Base-by-base conservation (phyloP, 805 yeast genomes). In the Candida stauntonica region DNA sequence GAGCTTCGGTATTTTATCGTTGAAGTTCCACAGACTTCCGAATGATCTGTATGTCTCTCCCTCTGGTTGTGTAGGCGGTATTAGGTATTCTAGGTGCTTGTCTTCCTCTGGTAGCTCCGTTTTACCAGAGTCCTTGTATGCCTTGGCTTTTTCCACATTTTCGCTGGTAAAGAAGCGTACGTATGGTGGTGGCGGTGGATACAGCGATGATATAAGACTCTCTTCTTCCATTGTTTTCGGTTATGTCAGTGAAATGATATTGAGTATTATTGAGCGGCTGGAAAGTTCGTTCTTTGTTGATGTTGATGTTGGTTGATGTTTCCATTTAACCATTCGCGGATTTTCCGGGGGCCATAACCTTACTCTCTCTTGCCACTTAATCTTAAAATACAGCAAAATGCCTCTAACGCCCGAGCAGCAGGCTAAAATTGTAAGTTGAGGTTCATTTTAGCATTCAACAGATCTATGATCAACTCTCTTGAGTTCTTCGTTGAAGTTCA, bases 161-260 rank as follows among this genome's bases (percentile, higher is more conserved):
- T 76, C 85, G 3, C 65, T 55, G 0, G 95, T 86, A 66, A 86
- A 91, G 52, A 71, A 76, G 55, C 78, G 75, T 48, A 77, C 74
- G 55, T 77, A 86, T 7, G 85, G 84, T 7, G 99, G 99, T 3
- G 99, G 98, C 1, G 95, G 94, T 2, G 99, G 99, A 50, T 86
- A 93, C 29, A 91, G 68, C 6, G 96, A 78, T 13, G 96, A 73
- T 26, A 72, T 62, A 1, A 51, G 46, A 18, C 52, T 39, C 17
- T 51, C 58, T 26, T 50, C 52, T 2, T 45, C 37, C 54, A 50
- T 49, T 26, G 14, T 31, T 8, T 7, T 30, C 12, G 17, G n/a
- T 17, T 17, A 19, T n/a, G 7, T 5, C 7, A n/a, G 15, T 17
- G 24, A 8, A 5, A 5, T 12, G 24, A 6, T 6, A 7, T 14